Evolutionary conservation across 305 asterid genomes (phyloP), one percentile per base, ranked within the genome.

Genomic region (Ajuga reptans): DNA sequence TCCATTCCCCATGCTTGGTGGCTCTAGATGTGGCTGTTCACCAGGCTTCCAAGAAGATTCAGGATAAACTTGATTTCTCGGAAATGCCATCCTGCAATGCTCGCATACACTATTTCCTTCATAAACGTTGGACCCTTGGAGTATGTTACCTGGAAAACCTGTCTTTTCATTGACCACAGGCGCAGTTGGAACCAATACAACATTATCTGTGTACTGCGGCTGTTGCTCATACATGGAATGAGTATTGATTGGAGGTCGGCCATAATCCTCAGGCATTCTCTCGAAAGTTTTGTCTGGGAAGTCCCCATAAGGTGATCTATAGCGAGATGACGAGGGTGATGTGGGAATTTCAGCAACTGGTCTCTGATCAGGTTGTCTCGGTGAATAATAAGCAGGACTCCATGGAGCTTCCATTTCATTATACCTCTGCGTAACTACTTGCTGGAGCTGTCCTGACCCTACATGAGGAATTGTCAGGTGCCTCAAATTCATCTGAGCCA

Each of bases 311-410:
- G 84, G 96, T 0, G 82, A 71, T 34, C 81, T 82, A 72, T 81
- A 81, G 36, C 90, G 95, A 46, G 80, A 69, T 3, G 97, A 86
- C 16, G 98, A 88, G 62, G 99, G 99, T 10, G 99, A 93, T 63
- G 87, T 79, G 9, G 95, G 91, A 84, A 76, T 77, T 41, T 92
- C 98, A 16, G 70, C 67, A 73, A 77, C 64, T 15, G 79, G 93
- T 53, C 96, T 86, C 77, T 84, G 95, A 69, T 91, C 96, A 9
- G 84, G 81, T 41, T 90, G 97, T 82, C 95, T 83, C 1, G 97
- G 99, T 31, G 99, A 93, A 74, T 89, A 89, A 71, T 87, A 90
- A 37, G 85, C 93, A 33, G 99, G 97, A 74, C 99, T 93, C 99
- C 97, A 93, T 2, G 97, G 95, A 72, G 96, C 86, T 67, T 93